Evolutionary conservation across 1,284 basidiomycete genomes (phyloP), one percentile per base, ranked within the genome.

Genomic region (Cystobasidium sp.): DNA sequence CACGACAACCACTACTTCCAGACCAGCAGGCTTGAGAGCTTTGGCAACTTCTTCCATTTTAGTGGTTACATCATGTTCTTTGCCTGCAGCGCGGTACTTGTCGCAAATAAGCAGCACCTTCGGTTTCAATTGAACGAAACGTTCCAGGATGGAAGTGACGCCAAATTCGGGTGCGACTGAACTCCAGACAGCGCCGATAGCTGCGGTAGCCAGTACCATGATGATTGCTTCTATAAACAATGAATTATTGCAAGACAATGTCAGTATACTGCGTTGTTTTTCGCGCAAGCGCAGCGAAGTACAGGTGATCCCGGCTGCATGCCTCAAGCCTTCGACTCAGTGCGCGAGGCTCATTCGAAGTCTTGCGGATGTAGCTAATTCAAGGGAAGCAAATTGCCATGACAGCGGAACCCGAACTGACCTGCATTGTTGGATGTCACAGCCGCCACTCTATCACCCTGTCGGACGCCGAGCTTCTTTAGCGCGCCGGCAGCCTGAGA

Each of bases 141-240:
- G 86, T 83, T 94, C 92, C 62, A 91, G 84, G 0, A 93, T 91
- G 7, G 92, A 92, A 77, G 89, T 87, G 16, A 90, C 86, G 12
- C 90, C 92, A 83, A 94, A 94, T 82, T 95, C 93, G 12, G 91
- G 88, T 5, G 92, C 91, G n/a, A 90, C 91, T 77, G 89, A 90
- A 66, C 90, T 88, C 90, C 90, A 92, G 20, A 92, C 89, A 20
- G 80, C 82, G 79, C 87, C 91, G 73, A 92, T 84, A 31, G 91
- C 89, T 47, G 89, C 85, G 16, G 91, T 87, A 1, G 92, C 90
- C 10, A 94, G 86, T 80, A 90, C 89, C 6, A 89, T 88, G 12
- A 88, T 88, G n/a, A 91, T 85, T 78, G 89, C 90, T 83, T 91
- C 89, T 55, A 77, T 72, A 58, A 31, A 31, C 31, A 31, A 31